Evolutionary conservation across 108 stramenopile species (phyloP).

Genomic region (Cylindrotheca closterium): DNA sequence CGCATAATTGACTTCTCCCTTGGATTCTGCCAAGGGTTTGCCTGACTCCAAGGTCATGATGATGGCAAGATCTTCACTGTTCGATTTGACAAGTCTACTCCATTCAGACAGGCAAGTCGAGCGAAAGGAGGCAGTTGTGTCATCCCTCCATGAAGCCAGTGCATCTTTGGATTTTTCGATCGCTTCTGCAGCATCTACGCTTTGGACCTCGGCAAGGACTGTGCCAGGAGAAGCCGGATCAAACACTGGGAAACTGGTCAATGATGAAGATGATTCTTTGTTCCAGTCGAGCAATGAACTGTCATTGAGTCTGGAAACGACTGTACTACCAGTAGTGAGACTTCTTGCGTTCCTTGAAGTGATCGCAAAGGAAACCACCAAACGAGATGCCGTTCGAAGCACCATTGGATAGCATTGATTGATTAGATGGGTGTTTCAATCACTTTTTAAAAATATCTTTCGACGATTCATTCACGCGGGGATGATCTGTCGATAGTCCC

Average conservation of each 20-base stretch:
- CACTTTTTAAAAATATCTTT: too few species aligned
- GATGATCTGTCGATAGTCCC: too few species aligned
- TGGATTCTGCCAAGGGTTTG: slow-evolving; percentile 89
- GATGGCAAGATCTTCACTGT: slow-evolving; percentile 54
- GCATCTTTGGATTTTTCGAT: slow-evolving; percentile 12
- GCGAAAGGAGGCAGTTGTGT: slow-evolving; percentile 58
- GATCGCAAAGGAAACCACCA: neutral
- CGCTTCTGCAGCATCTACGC: neutral
- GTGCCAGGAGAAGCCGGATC: slow-evolving; percentile 23
- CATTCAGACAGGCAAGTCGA: slow-evolving; percentile 46
- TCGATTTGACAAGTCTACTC: slow-evolving; percentile 54
- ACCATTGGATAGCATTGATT: too few species aligned
- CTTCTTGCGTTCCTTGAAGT: neutral
- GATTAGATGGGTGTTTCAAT: too few species aligned
- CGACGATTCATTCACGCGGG: too few species aligned
- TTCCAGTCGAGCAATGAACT: slow-evolving; percentile 25
- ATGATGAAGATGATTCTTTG: neutral
- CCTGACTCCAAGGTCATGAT: slow-evolving; percentile 94
- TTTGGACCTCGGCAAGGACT: slow-evolving; percentile 9
- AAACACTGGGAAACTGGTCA: slow-evolving; percentile 4
- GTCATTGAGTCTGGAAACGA: slow-evolving; percentile 4
- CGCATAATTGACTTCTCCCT: slow-evolving; percentile 87
- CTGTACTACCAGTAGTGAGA: neutral
- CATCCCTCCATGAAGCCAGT: slow-evolving; percentile 59
- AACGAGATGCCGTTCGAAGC: neutral